phyloP scores from a whole-genome alignment of 306 rosid genomes.

The Chamaecrista fasciculata region DNA sequence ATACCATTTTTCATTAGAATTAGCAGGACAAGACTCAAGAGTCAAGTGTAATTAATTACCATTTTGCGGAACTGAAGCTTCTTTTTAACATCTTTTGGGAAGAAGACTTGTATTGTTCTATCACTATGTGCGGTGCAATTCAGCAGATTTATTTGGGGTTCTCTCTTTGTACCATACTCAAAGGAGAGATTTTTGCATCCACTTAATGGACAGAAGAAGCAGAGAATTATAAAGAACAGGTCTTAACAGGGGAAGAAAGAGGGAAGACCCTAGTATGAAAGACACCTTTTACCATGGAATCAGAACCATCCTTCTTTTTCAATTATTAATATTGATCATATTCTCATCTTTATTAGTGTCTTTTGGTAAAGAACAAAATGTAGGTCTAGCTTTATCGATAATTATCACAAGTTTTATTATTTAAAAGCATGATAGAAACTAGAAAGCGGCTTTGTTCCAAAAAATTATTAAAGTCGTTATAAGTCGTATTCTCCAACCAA shows the following conservation, averaged over 20 bases:
- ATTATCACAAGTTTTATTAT: too few species aligned
- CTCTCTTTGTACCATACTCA: neutral
- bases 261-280: conserved; percentile 23
- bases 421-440: too few species aligned
- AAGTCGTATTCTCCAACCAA: neutral
- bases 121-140: neutral
- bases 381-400: too few species aligned
- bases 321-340: too few species aligned
- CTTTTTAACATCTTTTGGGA: conserved; percentile 34
- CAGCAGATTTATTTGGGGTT: neutral
- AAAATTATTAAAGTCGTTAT: neutral
- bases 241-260: conserved; percentile 31
- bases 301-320: too few species aligned
- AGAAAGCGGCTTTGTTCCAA: too few species aligned
- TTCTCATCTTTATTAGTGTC: neutral
- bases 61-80: conserved; percentile 53
- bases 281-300: conserved; percentile 4
- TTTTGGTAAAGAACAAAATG: too few species aligned
- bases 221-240: neutral
- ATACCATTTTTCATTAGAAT: neutral
- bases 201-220: neutral
- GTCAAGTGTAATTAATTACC: conserved; percentile 25
- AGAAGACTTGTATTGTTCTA: neutral
- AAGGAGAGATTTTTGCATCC: neutral
- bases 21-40: neutral